These are phyloP conservation scores for Vanilla planifolia DNA, from an alignment of 106 monocot species.

Conservation along the genomic window DNA sequence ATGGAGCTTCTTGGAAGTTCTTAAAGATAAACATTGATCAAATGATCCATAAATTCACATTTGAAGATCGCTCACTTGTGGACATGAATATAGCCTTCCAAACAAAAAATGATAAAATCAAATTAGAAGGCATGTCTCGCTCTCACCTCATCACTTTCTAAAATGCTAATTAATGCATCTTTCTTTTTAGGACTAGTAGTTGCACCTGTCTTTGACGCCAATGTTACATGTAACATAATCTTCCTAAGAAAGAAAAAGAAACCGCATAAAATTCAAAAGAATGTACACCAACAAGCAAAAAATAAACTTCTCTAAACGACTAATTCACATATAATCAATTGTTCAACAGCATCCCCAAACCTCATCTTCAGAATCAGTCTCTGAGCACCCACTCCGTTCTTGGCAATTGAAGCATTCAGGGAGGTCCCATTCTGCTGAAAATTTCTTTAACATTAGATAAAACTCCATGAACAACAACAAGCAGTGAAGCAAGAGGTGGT, in stretches of 20 bases:
- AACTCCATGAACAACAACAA: too few species aligned
- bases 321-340: neutral
- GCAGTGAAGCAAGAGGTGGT: too few species aligned
- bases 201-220: too few species aligned
- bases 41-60: too few species aligned
- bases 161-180: constrained; percentile 12
- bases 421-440: too few species aligned
- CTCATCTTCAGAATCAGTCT: constrained; percentile 31
- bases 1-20: too few species aligned
- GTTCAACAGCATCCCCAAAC: neutral
- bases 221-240: neutral
- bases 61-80: too few species aligned
- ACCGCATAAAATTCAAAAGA: too few species aligned
- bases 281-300: neutral
- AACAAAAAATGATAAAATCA: too few species aligned
- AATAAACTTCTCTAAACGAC: neutral
- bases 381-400: constrained; percentile 19
- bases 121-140: neutral
- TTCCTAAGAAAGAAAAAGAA: neutral
- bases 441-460: too few species aligned
- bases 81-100: too few species aligned
- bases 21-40: too few species aligned
- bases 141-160: neutral
- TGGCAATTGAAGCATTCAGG: neutral
- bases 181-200: constrained; percentile 17